phyloP scores from a whole-genome alignment of 1,284 basidiomycete genomes.

The Phylloboletellus chloephorus region DNA sequence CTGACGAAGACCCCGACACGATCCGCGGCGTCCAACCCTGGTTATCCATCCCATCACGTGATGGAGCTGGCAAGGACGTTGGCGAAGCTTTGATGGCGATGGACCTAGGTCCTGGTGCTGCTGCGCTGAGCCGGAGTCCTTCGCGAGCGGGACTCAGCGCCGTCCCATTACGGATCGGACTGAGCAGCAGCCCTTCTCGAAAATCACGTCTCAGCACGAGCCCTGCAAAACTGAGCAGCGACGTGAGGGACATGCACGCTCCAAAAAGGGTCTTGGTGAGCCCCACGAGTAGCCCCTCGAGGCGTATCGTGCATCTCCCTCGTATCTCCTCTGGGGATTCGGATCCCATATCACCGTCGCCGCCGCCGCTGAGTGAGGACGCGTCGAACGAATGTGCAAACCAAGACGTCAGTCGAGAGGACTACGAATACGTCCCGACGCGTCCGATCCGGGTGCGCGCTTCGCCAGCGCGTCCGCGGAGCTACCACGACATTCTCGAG shows the following conservation, averaged over 20 bases:
- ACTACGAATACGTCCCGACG: slow-evolving; percentile 8
- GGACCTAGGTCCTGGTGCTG: slow-evolving; percentile 19
- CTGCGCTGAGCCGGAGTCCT: slow-evolving; percentile 22
- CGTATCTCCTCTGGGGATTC: slow-evolving; percentile 19
- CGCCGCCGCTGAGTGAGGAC: slow-evolving; percentile 2
- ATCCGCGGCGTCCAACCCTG: slow-evolving; percentile 26
- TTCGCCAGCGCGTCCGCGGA: slow-evolving; percentile 45
- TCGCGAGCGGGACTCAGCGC: slow-evolving; percentile 22
- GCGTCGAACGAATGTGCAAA: background rate
- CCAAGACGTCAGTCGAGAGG: slow-evolving; percentile 9
- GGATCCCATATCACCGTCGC: slow-evolving; percentile 9
- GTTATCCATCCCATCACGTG: slow-evolving; percentile 29
- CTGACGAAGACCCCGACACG: slow-evolving; percentile 9
- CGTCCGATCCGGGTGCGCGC: slow-evolving; percentile 35
- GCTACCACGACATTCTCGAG: slow-evolving; percentile 60
- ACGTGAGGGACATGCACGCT: slow-evolving; percentile 15
- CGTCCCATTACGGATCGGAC: slow-evolving; percentile 28
- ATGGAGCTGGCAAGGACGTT: slow-evolving; percentile 17
- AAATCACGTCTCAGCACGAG: slow-evolving; percentile 25
- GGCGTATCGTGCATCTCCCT: slow-evolving; percentile 21
- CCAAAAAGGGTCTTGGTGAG: slow-evolving; percentile 14
- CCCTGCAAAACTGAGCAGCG: slow-evolving; percentile 20
- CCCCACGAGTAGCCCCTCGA: slow-evolving; percentile 23
- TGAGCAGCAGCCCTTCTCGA: slow-evolving; percentile 21
- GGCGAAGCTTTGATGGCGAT: slow-evolving; percentile 40